Evolutionary conservation across 805 yeast species (phyloP).

Genomic region (Lipomyces orientalis): DNA sequence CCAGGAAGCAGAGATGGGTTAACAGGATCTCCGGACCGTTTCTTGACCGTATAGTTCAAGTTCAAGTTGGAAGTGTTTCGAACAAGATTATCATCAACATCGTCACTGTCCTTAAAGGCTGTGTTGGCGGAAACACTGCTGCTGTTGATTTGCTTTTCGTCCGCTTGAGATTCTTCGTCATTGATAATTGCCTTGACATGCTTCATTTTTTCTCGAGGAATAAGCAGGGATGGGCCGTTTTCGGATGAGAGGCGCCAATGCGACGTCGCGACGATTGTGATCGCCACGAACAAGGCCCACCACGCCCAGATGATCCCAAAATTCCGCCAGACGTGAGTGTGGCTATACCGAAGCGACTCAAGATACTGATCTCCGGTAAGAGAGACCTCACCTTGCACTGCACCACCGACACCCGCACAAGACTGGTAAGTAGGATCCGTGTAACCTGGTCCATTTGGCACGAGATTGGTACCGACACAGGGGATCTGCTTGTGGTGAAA

Average conservation of each 20-base stretch:
- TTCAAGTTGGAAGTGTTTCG: too few species aligned
- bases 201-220: background rate
- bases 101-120: too few species aligned
- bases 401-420: constrained; percentile 56
- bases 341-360: constrained; percentile 51
- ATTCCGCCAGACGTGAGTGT: constrained; percentile 60
- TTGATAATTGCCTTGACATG: too few species aligned
- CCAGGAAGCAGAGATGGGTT: too few species aligned
- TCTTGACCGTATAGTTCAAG: too few species aligned
- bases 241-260: background rate
- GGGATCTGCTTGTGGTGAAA: constrained; percentile 49
- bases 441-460: constrained; percentile 51
- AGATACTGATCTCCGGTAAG: constrained; percentile 62
- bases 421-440: too few species aligned
- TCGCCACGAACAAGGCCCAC: constrained; percentile 56
- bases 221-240: background rate
- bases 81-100: too few species aligned
- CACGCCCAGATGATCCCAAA: constrained; percentile 44
- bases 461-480: constrained; percentile 44
- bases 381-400: constrained; percentile 55
- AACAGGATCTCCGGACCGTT: too few species aligned
- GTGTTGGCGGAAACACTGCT: too few species aligned
- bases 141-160: too few species aligned
- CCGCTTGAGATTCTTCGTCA: background rate
- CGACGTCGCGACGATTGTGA: constrained; percentile 28